A percentile compares a stretch with the other conserved stretches of the same genome.
phyloP scores from a whole-genome alignment of 2,329 filamentous ascomycete species.

The Mycogone perniciosa region DNA sequence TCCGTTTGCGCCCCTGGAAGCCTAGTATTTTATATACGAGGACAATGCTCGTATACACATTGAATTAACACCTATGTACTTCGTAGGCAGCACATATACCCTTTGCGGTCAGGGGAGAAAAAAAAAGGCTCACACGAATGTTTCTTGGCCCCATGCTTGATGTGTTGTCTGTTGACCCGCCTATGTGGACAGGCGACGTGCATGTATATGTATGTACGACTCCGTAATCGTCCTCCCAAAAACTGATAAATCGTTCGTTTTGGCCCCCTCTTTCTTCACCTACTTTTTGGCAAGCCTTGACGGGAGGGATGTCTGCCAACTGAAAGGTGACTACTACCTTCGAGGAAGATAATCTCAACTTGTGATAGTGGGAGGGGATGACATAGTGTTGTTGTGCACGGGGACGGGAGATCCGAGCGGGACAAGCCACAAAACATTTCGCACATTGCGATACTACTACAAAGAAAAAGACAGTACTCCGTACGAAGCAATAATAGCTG shows the following conservation, averaged over 20 bases:
- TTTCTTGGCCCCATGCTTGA: constrained; percentile 6
- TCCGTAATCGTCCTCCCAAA: background rate
- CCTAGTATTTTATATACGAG: too few relatives aligned
- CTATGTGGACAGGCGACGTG: constrained; percentile 5
- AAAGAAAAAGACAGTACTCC: too few relatives aligned
- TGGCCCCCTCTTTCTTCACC: constrained; percentile 8
- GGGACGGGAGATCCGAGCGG: background rate
- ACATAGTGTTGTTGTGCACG: background rate
- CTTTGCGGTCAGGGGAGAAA: too few relatives aligned
- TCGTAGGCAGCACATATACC: too few relatives aligned
- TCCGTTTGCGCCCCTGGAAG: too few relatives aligned
- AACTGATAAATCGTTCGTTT: constrained; percentile 1
- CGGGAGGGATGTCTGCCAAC: background rate
- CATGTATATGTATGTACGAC: background rate
- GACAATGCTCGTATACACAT: too few relatives aligned
- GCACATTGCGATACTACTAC: too few relatives aligned
- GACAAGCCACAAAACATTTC: background rate
- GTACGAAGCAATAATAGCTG: too few relatives aligned
- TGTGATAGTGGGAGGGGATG: too few relatives aligned
- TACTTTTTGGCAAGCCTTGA: constrained; percentile 4
- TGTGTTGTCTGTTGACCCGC: constrained; percentile 12
- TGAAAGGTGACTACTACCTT: background rate
- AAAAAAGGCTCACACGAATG: background rate
- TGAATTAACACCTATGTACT: too few relatives aligned
- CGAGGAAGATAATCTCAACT: too few relatives aligned